These are phyloP conservation scores for Suillus tomentosus DNA, from an alignment of 768 basidiomycete species.

Conservation along the genomic window DNA sequence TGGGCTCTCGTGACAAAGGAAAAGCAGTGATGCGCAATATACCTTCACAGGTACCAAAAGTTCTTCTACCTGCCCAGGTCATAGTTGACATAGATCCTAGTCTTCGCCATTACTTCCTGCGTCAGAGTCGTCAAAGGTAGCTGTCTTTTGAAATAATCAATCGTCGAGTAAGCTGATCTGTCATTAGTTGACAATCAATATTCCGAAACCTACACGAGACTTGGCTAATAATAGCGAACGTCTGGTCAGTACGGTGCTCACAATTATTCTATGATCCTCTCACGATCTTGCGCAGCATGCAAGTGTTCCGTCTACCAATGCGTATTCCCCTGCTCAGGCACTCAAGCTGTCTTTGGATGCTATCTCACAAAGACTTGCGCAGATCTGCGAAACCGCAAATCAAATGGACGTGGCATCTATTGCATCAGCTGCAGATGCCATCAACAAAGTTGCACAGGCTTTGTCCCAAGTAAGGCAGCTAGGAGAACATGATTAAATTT, in stretches of 20 bases:
- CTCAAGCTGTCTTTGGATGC: conserved; percentile 54
- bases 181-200: conserved; percentile 24
- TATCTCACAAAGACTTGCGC: conserved; percentile 52
- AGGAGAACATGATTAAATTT: conserved; percentile 38
- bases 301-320: conserved; percentile 15
- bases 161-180: conserved; percentile 8
- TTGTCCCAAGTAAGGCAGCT: conserved; percentile 60
- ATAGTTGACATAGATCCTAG: neutral
- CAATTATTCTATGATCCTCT: neutral
- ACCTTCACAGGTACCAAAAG: conserved; percentile 22
- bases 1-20: conserved; percentile 16
- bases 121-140: conserved; percentile 31
- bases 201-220: conserved; percentile 17
- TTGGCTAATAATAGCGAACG: conserved; percentile 21
- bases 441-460: conserved; percentile 64
- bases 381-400: conserved; percentile 40
- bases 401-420: conserved; percentile 52
- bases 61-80: neutral
- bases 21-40: conserved; percentile 21
- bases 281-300: conserved; percentile 21
- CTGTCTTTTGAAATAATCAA: conserved; percentile 8
- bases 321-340: conserved; percentile 41
- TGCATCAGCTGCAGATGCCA: conserved; percentile 64
- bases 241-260: conserved; percentile 15
- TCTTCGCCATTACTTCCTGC: conserved; percentile 32